Evolutionary conservation across 2,329 filamentous ascomycete genomes (phyloP), one percentile per base, ranked within the genome.

Genomic region (Thyridium curvatum): DNA sequence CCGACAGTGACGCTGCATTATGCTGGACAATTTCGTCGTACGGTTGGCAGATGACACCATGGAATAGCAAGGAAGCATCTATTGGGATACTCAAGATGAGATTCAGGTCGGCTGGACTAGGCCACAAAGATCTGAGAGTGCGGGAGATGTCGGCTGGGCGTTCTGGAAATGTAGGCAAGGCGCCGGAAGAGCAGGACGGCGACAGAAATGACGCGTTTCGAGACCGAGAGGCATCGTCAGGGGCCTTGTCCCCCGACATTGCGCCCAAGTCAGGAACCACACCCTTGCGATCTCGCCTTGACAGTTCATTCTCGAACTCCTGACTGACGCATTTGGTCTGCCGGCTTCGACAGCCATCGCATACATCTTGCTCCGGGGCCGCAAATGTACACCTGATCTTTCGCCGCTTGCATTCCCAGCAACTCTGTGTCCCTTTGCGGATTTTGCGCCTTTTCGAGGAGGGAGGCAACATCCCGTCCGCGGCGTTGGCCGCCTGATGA

Each of bases 331-430:
- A 75, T 26, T 45, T 43, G 1, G 58, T 56, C 0, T 61, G 58
- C 1, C 72, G 64, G 4, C 63, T 51, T n/a, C 59, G 55, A 44
- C 74, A 78, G 3, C 60, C 63, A 30, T 65, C 54, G 41, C 74
- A 77, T 3, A 64, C 48, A 4, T 52, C 41, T 3, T 64, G 56
- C 3, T 21, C 8, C 3, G 59, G 49, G 3, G 57, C 48, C 10
- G 56, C 52, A 39, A 71, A 69, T 8, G 61, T 64, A 48, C 74
- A 78, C 4, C 62, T 59, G 12, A 69, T 64, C 55, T 78, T 79
- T 18, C 72, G 65, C 38, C 68, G 64, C 52, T 72, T 72, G 61
- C 74, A 78, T 43, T 75, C 72, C 72, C 72, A 77, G 51, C 74
- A 78, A 43, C 71, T 76, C 32, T 58, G 62, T 0, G 73, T 78